phyloP scores from a whole-genome alignment of 129 eudicot species.

The Centrapalus pauciflorus region DNA sequence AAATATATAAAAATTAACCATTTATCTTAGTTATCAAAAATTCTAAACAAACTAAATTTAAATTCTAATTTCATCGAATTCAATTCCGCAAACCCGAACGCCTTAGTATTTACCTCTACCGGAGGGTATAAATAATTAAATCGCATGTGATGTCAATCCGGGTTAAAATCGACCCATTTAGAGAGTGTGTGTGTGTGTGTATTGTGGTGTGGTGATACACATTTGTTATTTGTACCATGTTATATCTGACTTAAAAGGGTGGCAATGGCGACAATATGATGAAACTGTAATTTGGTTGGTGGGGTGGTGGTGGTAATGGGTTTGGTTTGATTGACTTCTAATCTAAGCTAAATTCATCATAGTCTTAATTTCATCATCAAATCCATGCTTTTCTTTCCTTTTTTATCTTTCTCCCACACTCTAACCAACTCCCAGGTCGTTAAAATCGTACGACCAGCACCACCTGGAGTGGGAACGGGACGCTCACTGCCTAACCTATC shows the following conservation, averaged over 20 bases:
- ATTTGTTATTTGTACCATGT: neutral
- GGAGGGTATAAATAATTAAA: too few relatives aligned
- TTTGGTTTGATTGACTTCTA: conserved; percentile 35
- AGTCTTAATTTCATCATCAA: conserved; percentile 14
- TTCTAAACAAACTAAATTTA: too few relatives aligned
- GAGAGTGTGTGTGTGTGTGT: too few relatives aligned
- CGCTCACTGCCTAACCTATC: neutral
- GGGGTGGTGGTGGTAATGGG: conserved; percentile 26
- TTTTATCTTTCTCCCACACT: too few relatives aligned
- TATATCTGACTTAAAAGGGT: conserved; percentile 24
- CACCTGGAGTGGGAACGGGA: neutral
- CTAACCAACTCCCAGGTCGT: conserved; percentile 19
- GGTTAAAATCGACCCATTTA: too few relatives aligned
- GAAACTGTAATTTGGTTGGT: conserved; percentile 27
- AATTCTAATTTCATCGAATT: too few relatives aligned
- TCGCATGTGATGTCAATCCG: too few relatives aligned
- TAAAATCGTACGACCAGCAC: conserved; percentile 15
- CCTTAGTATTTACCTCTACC: too few relatives aligned
- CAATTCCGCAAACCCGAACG: too few relatives aligned
- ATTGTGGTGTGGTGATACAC: too few relatives aligned
- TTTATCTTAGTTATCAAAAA: too few relatives aligned
- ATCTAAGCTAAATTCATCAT: conserved; percentile 27
- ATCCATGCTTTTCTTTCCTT: conserved; percentile 27
- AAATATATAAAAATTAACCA: too few relatives aligned
- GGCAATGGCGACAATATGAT: conserved; percentile 35